Evolutionary conservation across 768 basidiomycete genomes (phyloP).

Genomic region (Pleurotus cornucopiae): DNA sequence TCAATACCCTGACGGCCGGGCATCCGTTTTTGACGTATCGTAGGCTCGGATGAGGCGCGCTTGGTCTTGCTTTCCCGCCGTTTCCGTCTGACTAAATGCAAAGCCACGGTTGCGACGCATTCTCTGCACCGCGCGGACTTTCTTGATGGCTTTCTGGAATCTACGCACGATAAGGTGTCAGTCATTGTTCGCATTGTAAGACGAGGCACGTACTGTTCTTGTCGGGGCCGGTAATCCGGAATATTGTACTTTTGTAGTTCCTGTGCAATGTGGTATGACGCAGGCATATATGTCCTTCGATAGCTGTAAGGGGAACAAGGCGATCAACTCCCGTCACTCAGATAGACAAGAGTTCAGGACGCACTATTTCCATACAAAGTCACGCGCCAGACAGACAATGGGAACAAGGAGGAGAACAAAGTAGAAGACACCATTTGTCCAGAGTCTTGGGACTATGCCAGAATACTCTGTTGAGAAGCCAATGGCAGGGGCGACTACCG

Average conservation of each 20-base stretch:
- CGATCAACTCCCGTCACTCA: slow-evolving; percentile 9
- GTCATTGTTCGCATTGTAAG: background rate
- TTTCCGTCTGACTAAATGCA: slow-evolving; percentile 97
- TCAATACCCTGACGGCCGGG: slow-evolving; percentile 75
- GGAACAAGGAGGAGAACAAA: slow-evolving; percentile 84
- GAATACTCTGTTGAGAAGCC: slow-evolving; percentile 88
- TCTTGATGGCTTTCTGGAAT: slow-evolving; percentile 99
- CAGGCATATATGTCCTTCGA: slow-evolving; percentile 82
- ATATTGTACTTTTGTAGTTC: slow-evolving; percentile 99
- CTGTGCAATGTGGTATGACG: slow-evolving; percentile 97
- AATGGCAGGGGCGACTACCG: slow-evolving; percentile 77
- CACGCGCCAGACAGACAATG: slow-evolving; percentile 77
- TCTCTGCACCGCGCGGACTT: slow-evolving; percentile 96
- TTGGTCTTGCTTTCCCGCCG: slow-evolving; percentile 81
- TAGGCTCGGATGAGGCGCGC: slow-evolving; percentile 80
- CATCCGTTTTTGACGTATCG: slow-evolving; percentile 75
- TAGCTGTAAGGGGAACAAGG: slow-evolving; percentile 49
- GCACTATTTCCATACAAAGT: slow-evolving; percentile 97
- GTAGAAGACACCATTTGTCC: slow-evolving; percentile 88
- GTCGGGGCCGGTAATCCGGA: slow-evolving; percentile 92
- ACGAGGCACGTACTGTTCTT: slow-evolving; percentile 76
- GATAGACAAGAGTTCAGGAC: slow-evolving; percentile 21
- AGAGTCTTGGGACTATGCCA: slow-evolving; percentile 87
- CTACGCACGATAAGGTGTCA: slow-evolving; percentile 32
- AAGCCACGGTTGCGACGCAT: slow-evolving; percentile 97